Evolutionary conservation across 2,329 filamentous ascomycete genomes (phyloP), one percentile per base, ranked within the genome.

Genomic region (Calonectria pteridis): DNA sequence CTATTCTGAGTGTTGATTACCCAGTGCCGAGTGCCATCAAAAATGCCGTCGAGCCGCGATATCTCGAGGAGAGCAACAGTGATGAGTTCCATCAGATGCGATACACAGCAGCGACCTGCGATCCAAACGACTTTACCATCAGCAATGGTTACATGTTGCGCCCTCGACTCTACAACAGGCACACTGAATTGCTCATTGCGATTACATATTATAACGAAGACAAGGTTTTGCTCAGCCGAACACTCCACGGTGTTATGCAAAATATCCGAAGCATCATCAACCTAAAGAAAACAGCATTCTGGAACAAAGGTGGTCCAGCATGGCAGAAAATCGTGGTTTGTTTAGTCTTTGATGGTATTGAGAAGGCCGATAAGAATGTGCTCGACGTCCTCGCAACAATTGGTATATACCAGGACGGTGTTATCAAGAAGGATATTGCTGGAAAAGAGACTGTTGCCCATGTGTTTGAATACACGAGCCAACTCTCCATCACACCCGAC

Each of bases 71-170:
- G 14, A 35, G 55, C 6, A 26, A 62, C 18, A 26, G n/a, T 37
- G 55, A 62, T 11, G 55, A 62, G 16, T 62, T 62, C 13, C 35
- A 40, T 20, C n/a, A 62, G n/a, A 62, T 62, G 55, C 55, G 55
- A 10, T 62, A 62, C 11, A 62, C 55, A 23, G 55, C 55, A 28
- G 55, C 55, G 23, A 62, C 55, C 9, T 62, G 55, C 55, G 55
- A 62, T 35, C 55, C 55, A 1, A 62, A 62, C 23, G 55, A 62
- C 55, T 62, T 62, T 62, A 62, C 55, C 23, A 62, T 62, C 11
- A 62, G 33, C 23, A 62, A 40, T 29, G 55, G 55, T 20, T 62
- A 62, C 55, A 37, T 37, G 55, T 14, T 62, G 16, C 55, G 55
- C 10, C 23, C 55, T 20, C n/a, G 33, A 29, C 55, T 62, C 14